Conservation (phyloP, 2,329 filamentous ascomycete genomes). For the Cytospora schulzeri region DNA sequence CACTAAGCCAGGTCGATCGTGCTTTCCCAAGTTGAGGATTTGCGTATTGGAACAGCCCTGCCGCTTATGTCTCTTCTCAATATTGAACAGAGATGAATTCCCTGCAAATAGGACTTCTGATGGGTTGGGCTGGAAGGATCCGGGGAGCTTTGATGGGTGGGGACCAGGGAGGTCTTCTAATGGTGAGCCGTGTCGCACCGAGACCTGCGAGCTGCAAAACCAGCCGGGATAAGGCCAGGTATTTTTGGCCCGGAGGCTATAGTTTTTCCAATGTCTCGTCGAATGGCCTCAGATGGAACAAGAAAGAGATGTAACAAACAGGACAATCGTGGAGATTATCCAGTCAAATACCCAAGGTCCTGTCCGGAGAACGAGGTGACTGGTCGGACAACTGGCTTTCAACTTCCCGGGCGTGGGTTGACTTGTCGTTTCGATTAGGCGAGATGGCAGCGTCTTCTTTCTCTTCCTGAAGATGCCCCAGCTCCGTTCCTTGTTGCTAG, state of each 20-base stretch:
- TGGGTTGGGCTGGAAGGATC: slow-evolving; percentile 26
- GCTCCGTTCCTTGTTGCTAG: slow-evolving; percentile 18
- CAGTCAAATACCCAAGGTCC: slow-evolving; percentile 9
- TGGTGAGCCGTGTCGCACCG: slow-evolving; percentile 26
- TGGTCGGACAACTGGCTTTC: slow-evolving; percentile 15
- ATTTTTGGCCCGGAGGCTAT: slow-evolving; percentile 24
- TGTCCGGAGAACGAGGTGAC: slow-evolving; percentile 8
- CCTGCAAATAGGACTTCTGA: slow-evolving; percentile 18
- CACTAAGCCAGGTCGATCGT: not conserved
- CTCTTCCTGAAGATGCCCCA: slow-evolving; percentile 2
- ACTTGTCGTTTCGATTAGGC: slow-evolving; percentile 15
- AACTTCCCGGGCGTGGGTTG: slow-evolving; percentile 7
- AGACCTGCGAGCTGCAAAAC: slow-evolving; percentile 26
- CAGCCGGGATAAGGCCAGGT: slow-evolving; percentile 24
- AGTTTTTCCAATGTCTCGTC: slow-evolving; percentile 15
- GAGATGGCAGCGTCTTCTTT: slow-evolving; percentile 13
- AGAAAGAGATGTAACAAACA: slow-evolving; percentile 25
- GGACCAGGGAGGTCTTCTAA: slow-evolving; percentile 29
- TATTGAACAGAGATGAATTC: slow-evolving; percentile 13
- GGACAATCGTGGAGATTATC: slow-evolving; percentile 12
- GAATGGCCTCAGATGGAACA: slow-evolving; percentile 17
- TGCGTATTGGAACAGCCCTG: slow-evolving; percentile 1
- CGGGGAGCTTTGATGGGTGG: slow-evolving; percentile 27
- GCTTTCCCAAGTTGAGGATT: not conserved
- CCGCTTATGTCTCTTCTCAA: slow-evolving; percentile 12